These are phyloP conservation scores for Trametes cinnabarina DNA, from an alignment of 768 basidiomycete genomes.

Conservation along the genomic window DNA sequence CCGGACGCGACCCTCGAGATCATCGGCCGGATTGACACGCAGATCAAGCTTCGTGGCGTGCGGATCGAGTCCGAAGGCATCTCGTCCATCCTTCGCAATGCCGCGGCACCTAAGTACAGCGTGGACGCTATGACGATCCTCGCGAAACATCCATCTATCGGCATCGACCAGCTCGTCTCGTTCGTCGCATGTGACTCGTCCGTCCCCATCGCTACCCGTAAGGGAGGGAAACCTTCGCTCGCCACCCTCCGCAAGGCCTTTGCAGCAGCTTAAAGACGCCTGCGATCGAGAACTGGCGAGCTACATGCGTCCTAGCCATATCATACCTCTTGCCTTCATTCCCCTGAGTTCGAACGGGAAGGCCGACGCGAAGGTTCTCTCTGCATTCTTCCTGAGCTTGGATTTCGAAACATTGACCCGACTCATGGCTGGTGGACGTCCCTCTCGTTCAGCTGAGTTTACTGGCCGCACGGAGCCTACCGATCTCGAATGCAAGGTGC, in stretches of 20 bases:
- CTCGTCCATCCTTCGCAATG: constrained; percentile 42
- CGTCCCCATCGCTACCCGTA: constrained; percentile 38
- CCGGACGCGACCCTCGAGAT: constrained; percentile 49
- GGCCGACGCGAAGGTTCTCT: constrained; percentile 31
- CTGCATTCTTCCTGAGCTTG: constrained; percentile 26
- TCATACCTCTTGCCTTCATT: constrained; percentile 48
- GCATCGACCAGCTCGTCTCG: constrained; percentile 44
- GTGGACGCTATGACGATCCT: constrained; percentile 44
- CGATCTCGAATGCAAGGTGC: constrained; percentile 38
- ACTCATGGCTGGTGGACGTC: constrained; percentile 1
- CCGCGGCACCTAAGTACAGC: constrained; percentile 24
- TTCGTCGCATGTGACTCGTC: constrained; percentile 44
- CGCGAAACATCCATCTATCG: constrained; percentile 42
- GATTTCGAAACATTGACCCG: constrained; percentile 24
- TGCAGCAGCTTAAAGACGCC: constrained; percentile 27
- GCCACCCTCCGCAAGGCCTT: constrained; percentile 32
- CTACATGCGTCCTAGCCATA: constrained; percentile 52
- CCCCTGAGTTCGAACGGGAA: constrained; percentile 43
- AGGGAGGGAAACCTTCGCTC: constrained; percentile 30
- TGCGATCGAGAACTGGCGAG: constrained; percentile 44
- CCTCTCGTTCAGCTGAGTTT: background rate
- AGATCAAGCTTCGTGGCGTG: constrained; percentile 52
- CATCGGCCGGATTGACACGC: constrained; percentile 49
- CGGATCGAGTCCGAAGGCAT: constrained; percentile 55
- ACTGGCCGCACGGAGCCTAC: constrained; percentile 2